Conservation (phyloP, 2,329 filamentous ascomycete species). For the Alternaria hordeiaustralica region DNA sequence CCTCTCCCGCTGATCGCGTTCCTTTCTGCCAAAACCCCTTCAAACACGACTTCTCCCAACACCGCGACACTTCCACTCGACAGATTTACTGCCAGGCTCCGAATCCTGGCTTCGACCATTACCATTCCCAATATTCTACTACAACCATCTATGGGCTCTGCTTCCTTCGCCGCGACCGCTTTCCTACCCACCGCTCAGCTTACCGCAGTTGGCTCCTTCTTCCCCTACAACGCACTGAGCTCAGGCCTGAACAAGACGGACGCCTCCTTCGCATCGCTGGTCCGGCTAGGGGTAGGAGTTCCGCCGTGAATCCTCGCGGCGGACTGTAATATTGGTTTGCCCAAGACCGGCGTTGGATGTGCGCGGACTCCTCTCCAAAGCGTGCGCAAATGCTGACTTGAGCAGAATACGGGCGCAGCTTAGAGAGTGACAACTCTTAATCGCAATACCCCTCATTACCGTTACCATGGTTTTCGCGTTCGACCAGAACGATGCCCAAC, state of each 20-base stretch:
- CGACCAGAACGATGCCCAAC: constrained; percentile 42
- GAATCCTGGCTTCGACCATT: constrained; percentile 37
- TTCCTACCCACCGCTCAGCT: constrained; percentile 37
- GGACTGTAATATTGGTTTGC: constrained; percentile 55
- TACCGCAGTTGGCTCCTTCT: constrained; percentile 44
- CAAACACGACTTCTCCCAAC: constrained; percentile 23
- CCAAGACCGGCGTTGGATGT: constrained; percentile 32
- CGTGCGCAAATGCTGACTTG: constrained; percentile 30
- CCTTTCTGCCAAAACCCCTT: constrained; percentile 21
- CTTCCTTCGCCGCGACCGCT: constrained; percentile 43
- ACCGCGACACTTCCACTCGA: constrained; percentile 19
- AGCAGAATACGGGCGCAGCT: constrained; percentile 24
- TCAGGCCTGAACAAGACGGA: constrained; percentile 50
- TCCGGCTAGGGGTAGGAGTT: constrained; percentile 58
- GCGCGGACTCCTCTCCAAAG: constrained; percentile 20
- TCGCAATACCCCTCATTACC: constrained; percentile 13
- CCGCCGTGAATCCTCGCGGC: constrained; percentile 57
- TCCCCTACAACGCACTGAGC: constrained; percentile 44
- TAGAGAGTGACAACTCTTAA: constrained; percentile 14
- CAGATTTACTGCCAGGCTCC: constrained; percentile 32
- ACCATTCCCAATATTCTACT: constrained; percentile 26
- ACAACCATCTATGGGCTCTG: constrained; percentile 56
- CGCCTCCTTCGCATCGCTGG: constrained; percentile 56
- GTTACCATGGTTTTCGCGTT: constrained; percentile 45
- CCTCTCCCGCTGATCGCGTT: constrained; percentile 25